Conservation (phyloP, 73 alveolate genomes). For the Blepharisma stoltei region DNA sequence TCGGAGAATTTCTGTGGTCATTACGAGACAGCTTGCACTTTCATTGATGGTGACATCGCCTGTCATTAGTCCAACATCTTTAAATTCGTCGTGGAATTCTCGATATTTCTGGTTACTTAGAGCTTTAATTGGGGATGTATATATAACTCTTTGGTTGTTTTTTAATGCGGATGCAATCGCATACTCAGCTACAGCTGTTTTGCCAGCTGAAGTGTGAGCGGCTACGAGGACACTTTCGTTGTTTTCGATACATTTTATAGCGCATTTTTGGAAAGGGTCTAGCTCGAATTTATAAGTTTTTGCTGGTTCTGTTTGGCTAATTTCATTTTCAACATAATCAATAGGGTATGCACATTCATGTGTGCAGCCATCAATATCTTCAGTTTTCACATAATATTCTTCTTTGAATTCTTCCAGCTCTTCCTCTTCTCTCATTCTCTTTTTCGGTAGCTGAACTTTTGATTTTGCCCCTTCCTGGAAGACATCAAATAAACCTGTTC, state of each 20-base stretch:
- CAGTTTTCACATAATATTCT: constrained; percentile 32
- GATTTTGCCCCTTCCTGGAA: background rate
- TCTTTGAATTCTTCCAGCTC: constrained; percentile 31
- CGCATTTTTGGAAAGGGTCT: constrained; percentile 93
- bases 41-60: constrained; percentile 99
- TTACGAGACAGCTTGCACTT: constrained; percentile 95
- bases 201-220: constrained; percentile 99
- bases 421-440: background rate
- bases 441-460: background rate
- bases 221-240: constrained; percentile 99
- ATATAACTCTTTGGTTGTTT: constrained; percentile 95
- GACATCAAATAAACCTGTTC: background rate
- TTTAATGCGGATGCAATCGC: constrained; percentile 98
- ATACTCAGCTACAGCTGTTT: constrained; percentile 99
- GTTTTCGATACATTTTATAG: constrained; percentile 90
- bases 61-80: constrained; percentile 99
- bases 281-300: constrained; percentile 81
- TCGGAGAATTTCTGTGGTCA: constrained; percentile 99
- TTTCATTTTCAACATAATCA: background rate
- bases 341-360: constrained; percentile 33
- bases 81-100: constrained; percentile 96
- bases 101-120: constrained; percentile 98
- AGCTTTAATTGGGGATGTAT: constrained; percentile 99
- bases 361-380: constrained; percentile 34
- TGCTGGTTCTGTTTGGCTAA: constrained; percentile 55